These are phyloP conservation scores for Pleurostoma richardsiae DNA, from an alignment of 2,329 filamentous ascomycete species.

Conservation along the genomic window DNA sequence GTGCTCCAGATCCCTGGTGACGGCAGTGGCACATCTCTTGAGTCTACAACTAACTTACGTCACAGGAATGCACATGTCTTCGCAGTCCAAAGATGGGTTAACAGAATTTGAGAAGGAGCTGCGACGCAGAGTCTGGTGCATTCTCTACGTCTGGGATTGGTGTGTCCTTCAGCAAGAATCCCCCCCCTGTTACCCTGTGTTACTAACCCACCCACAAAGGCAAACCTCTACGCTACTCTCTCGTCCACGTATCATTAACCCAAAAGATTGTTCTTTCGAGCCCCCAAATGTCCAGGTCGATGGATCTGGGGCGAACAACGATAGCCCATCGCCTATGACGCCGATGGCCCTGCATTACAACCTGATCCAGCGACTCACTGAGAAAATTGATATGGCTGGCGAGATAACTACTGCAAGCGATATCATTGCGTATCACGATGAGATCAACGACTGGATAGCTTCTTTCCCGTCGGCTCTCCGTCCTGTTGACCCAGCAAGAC, in stretches of 20 bases:
- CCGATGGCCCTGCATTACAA: background rate
- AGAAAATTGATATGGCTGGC: background rate
- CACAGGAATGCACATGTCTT: no score
- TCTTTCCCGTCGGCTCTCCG: background rate
- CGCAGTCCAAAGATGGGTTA: background rate
- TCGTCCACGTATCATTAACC: background rate
- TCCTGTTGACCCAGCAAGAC: background rate
- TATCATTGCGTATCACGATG: background rate
- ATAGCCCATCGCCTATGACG: background rate
- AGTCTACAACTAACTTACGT: no score
- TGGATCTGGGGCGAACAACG: background rate
- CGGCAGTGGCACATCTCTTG: no score
- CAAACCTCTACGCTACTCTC: background rate
- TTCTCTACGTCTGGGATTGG: slow-evolving; percentile 10
- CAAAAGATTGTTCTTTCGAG: background rate
- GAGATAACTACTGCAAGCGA: background rate
- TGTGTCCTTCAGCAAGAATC: no score
- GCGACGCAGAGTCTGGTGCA: slow-evolving; percentile 8
- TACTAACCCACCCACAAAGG: background rate
- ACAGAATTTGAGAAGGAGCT: slow-evolving; percentile 8
- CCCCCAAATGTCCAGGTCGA: background rate
- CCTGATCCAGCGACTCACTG: background rate
- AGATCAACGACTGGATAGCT: background rate
- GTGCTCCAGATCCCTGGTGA: no score
- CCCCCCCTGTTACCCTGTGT: no score